Evolutionary conservation across 306 rosid species (phyloP).

Genomic region (Dalbergia cochinchinensis): DNA sequence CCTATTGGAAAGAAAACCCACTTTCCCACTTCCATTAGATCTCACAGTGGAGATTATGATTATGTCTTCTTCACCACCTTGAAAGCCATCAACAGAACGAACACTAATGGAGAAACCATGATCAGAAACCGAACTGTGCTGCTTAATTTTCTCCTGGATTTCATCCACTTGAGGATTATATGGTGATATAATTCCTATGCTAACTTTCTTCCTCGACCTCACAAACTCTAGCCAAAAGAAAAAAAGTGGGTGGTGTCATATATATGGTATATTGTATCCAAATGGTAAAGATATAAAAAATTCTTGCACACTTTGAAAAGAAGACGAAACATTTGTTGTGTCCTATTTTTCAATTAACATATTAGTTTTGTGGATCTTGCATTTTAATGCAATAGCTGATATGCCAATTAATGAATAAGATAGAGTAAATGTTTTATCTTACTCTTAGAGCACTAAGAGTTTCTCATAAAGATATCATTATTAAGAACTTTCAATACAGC

Average conservation of each 20-base stretch:
- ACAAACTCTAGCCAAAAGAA: conserved; percentile 39
- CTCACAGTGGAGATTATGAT: conserved; percentile 55
- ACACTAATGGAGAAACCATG: conserved; percentile 50
- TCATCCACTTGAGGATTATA: conserved; percentile 65
- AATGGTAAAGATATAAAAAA: background rate
- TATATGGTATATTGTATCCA: background rate
- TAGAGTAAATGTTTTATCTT: too few relatives aligned
- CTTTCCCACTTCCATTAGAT: conserved; percentile 41
- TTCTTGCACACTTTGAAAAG: too few relatives aligned
- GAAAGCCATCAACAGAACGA: conserved; percentile 71
- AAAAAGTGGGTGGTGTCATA: background rate
- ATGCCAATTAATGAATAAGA: too few relatives aligned
- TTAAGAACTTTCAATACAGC: background rate
- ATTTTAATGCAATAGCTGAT: too few relatives aligned
- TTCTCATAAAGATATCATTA: too few relatives aligned
- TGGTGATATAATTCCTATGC: conserved; percentile 72
- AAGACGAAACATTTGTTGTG: too few relatives aligned
- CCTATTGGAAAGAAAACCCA: conserved; percentile 56
- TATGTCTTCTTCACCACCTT: conserved; percentile 74
- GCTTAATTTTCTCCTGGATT: conserved; percentile 48
- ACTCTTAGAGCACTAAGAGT: too few relatives aligned
- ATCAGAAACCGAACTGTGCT: conserved; percentile 4
- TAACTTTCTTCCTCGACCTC: conserved; percentile 46
- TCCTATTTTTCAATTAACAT: too few relatives aligned
- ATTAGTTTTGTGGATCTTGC: too few relatives aligned